These are phyloP conservation scores for Dryas alaskensis DNA, from an alignment of 306 rosid species.

Conservation along the genomic window DNA sequence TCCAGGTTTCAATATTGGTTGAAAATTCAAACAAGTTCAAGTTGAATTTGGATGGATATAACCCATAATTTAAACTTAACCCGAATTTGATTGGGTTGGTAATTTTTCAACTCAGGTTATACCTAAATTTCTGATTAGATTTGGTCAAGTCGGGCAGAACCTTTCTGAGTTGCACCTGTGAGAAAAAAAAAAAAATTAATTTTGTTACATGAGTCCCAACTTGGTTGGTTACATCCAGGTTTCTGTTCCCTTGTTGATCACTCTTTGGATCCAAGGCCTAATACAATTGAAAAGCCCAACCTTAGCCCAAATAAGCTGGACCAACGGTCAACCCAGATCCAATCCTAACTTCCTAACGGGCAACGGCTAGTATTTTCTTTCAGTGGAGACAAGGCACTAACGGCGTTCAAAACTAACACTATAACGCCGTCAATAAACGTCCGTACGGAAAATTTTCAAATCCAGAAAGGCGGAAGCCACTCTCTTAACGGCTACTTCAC, in stretches of 20 bases:
- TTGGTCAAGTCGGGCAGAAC: background rate
- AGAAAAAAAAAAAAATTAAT: no score
- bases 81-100: background rate
- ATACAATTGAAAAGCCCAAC: background rate
- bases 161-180: background rate
- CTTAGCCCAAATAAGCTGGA: background rate
- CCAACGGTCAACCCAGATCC: background rate
- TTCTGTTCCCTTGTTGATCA: no score
- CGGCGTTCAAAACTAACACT: slow-evolving; percentile 8
- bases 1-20: background rate
- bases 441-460: slow-evolving; percentile 16
- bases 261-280: background rate
- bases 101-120: background rate
- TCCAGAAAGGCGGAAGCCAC: slow-evolving; percentile 7
- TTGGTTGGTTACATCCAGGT: no score
- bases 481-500: slow-evolving; percentile 41
- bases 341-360: slow-evolving; percentile 11
- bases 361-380: slow-evolving; percentile 32
- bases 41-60: background rate
- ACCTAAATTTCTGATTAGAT: background rate
- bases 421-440: slow-evolving; percentile 20
- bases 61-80: background rate
- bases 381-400: slow-evolving; percentile 18
- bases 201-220: no score
- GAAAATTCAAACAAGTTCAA: background rate